Percentiles rank a stretch among this genome's conserved stretches.
Conservation (phyloP, 176 grass and related monocot species). For the Triticum turgidum region DNA sequence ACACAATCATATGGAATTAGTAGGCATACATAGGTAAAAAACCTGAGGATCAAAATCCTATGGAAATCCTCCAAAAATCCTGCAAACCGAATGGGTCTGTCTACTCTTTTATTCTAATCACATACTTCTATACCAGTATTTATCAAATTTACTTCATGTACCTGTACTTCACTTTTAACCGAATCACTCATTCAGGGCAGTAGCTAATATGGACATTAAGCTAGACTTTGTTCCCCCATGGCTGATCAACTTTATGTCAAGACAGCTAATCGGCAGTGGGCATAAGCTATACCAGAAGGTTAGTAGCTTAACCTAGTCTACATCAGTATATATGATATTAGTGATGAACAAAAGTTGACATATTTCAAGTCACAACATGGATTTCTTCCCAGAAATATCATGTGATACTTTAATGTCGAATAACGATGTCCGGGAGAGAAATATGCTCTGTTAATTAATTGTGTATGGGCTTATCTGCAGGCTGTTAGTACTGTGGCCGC, state of each 20-base stretch:
- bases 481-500: slow-evolving; percentile 70
- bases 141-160: slow-evolving; percentile 4
- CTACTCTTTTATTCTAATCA: not conserved
- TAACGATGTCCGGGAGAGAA: slow-evolving; percentile 11
- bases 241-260: slow-evolving; percentile 95
- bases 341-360: not conserved
- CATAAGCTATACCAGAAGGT: slow-evolving; percentile 95
- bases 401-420: not conserved
- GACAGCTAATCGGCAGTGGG: slow-evolving; percentile 80
- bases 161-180: not conserved
- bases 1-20: not conserved
- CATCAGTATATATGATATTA: not conserved
- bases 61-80: not conserved
- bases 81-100: not conserved
- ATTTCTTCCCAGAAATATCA: not conserved
- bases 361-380: slow-evolving; percentile 7
- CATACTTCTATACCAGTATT: not conserved
- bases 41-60: not conserved
- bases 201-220: slow-evolving; percentile 97
- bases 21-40: not conserved
- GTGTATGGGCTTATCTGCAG: slow-evolving; percentile 45
- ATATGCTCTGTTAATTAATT: not conserved
- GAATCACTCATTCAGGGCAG: slow-evolving; percentile 57
- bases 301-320: not conserved
- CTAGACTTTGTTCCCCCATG: slow-evolving; percentile 92